Evolutionary conservation across 139 green algal species (phyloP).

Genomic region (Chlorella sorokiniana): DNA sequence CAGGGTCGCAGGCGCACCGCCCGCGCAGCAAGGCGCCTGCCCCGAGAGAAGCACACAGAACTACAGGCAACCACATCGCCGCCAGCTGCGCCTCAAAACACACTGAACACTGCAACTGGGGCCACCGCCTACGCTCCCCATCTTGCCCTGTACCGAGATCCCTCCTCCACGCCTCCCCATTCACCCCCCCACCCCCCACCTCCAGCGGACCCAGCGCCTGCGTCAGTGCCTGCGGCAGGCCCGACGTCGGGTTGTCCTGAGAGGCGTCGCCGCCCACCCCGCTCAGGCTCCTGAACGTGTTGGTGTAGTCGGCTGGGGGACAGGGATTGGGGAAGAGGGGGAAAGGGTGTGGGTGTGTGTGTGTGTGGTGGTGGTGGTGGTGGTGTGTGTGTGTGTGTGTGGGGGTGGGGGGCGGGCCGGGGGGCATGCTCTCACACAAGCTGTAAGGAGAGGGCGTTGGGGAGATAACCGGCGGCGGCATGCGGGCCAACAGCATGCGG

Average conservation of each 20-base stretch:
- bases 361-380: not conserved
- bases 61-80: no score
- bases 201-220: constrained; percentile 31
- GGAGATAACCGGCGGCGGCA: no score
- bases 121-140: no score
- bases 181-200: not conserved
- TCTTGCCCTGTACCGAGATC: not conserved
- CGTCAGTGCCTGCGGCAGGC: constrained; percentile 33
- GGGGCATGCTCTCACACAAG: no score
- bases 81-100: no score
- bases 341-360: not conserved
- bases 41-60: no score
- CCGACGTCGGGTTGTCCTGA: not conserved
- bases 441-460: no score
- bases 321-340: not conserved
- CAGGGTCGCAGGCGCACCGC: no score
- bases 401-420: no score
- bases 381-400: not conserved
- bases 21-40: no score
- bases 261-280: not conserved
- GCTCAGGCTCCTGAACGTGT: constrained; percentile 73
- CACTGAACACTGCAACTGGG: no score
- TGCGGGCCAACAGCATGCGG: no score
- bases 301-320: constrained; percentile 76
- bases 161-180: not conserved